These are phyloP conservation scores for Penicillium atrosanguineum DNA, from an alignment of 495 filamentous ascomycete species.

Conservation along the genomic window DNA sequence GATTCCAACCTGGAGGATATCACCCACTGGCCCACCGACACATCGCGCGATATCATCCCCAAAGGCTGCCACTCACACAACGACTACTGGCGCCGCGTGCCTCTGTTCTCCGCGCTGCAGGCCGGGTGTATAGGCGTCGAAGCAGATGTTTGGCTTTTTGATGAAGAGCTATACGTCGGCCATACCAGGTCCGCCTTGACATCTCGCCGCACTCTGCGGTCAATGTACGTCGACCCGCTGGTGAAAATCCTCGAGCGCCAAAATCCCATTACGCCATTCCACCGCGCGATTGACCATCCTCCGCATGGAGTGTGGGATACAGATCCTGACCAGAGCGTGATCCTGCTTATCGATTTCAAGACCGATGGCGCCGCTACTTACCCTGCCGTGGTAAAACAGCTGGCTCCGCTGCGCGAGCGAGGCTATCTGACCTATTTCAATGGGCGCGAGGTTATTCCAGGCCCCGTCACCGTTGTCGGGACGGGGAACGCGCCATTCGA, in stretches of 20 bases:
- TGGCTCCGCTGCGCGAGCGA: conserved; percentile 63
- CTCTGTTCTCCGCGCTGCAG: conserved; percentile 65
- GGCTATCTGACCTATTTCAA: conserved; percentile 60
- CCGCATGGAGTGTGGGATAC: conserved; percentile 46
- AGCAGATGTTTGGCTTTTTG: conserved; percentile 83
- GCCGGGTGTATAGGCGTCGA: conserved; percentile 69
- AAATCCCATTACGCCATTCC: conserved; percentile 40
- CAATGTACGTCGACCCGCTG: conserved; percentile 57
- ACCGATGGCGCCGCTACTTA: conserved; percentile 46
- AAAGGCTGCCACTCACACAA: conserved; percentile 77
- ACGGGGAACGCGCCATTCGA: conserved; percentile 79
- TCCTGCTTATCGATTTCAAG: conserved; percentile 75
- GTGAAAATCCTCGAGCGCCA: conserved; percentile 50
- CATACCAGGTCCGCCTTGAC: conserved; percentile 49
- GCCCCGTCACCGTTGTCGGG: conserved; percentile 73
- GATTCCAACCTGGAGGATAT: conserved; percentile 43
- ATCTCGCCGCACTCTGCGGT: conserved; percentile 48
- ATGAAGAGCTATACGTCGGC: conserved; percentile 62
- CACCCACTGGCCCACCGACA: conserved; percentile 70
- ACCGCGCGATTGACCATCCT: conserved; percentile 18
- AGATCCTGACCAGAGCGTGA: conserved; percentile 56
- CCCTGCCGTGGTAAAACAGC: conserved; percentile 54
- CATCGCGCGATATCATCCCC: conserved; percentile 67
- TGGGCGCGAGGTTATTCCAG: conserved; percentile 41
- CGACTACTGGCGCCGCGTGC: conserved; percentile 80